Evolutionary conservation across 768 basidiomycete species (phyloP).

Genomic region (Phlebiopsis gigantea): DNA sequence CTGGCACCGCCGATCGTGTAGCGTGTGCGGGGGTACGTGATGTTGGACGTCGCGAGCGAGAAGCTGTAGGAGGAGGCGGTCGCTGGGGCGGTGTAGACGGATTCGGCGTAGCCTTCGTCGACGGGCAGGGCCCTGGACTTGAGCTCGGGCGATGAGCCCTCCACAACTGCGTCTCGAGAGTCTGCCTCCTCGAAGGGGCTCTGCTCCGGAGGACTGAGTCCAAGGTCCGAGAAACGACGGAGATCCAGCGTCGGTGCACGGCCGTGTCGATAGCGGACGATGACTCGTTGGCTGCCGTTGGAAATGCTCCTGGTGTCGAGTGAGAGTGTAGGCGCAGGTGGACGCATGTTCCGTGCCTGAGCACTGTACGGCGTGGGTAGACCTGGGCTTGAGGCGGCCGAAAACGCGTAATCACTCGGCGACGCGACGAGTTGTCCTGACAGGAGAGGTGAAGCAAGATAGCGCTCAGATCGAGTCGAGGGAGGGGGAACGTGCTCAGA

Average conservation of each 20-base stretch:
- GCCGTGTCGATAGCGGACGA: slow-evolving; percentile 8
- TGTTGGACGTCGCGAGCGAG: neutral
- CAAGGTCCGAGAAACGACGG: slow-evolving; percentile 11
- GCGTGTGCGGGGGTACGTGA: neutral
- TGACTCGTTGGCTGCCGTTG: neutral
- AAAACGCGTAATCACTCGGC: neutral
- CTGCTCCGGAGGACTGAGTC: neutral
- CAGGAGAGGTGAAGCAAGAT: neutral
- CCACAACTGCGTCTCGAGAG: neutral
- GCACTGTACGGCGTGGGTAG: neutral
- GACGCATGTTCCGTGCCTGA: neutral
- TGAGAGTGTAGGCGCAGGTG: neutral
- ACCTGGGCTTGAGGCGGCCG: neutral
- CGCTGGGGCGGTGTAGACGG: neutral
- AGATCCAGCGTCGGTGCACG: slow-evolving; percentile 12
- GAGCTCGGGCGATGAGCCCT: slow-evolving; percentile 1
- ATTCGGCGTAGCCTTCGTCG: neutral
- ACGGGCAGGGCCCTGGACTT: neutral
- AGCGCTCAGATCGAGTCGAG: neutral
- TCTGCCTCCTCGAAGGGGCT: neutral
- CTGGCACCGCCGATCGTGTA: neutral
- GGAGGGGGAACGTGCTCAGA: neutral
- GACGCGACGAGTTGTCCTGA: neutral
- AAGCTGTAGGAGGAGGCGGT: neutral
- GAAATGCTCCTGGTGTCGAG: slow-evolving; percentile 1